Evolutionary conservation across 2,329 filamentous ascomycete genomes (phyloP).

Genomic region (Thyridium curvatum): DNA sequence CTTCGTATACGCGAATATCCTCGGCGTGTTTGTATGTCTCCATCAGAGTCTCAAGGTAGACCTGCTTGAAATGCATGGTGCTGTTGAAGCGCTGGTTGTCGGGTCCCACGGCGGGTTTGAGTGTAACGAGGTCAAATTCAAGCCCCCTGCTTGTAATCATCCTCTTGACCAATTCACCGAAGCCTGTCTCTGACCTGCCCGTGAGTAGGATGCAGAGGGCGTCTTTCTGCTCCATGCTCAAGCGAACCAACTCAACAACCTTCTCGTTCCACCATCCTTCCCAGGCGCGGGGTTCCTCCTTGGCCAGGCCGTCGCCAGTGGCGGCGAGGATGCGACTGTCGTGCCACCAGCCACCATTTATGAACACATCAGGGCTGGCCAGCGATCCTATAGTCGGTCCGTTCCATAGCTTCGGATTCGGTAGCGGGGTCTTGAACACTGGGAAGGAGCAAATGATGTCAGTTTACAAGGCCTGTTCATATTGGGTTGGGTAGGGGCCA

Average conservation of each 20-base stretch:
- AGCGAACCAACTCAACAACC: slow-evolving; percentile 70
- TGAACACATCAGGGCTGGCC: slow-evolving; percentile 67
- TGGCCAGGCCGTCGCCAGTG: slow-evolving; percentile 75
- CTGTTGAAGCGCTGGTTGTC: slow-evolving; percentile 69
- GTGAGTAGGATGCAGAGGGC: slow-evolving; percentile 82
- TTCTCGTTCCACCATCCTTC: slow-evolving; percentile 95
- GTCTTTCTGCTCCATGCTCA: slow-evolving; percentile 80
- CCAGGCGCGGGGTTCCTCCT: slow-evolving; percentile 81
- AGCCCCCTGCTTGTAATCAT: slow-evolving; percentile 74
- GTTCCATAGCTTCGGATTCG: slow-evolving; percentile 85
- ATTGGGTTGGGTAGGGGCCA: slow-evolving; percentile 6
- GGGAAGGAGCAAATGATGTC: slow-evolving; percentile 6
- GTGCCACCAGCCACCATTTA: slow-evolving; percentile 95
- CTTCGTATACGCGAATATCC: slow-evolving; percentile 75
- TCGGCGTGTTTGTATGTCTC: slow-evolving; percentile 78
- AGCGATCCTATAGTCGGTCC: slow-evolving; percentile 70
- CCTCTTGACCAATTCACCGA: slow-evolving; percentile 71
- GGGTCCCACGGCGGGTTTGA: slow-evolving; percentile 82
- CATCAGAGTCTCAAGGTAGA: slow-evolving; percentile 72
- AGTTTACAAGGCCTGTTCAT: slow-evolving; percentile 2
- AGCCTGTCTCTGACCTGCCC: slow-evolving; percentile 72
- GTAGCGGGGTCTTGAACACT: slow-evolving; percentile 89
- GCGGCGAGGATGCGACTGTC: slow-evolving; percentile 79
- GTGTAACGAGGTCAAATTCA: slow-evolving; percentile 78
- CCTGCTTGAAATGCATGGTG: slow-evolving; percentile 91